These are phyloP conservation scores for Isoetes taiwanensis DNA, from an alignment of 75 land plant genomes.

Conservation along the genomic window DNA sequence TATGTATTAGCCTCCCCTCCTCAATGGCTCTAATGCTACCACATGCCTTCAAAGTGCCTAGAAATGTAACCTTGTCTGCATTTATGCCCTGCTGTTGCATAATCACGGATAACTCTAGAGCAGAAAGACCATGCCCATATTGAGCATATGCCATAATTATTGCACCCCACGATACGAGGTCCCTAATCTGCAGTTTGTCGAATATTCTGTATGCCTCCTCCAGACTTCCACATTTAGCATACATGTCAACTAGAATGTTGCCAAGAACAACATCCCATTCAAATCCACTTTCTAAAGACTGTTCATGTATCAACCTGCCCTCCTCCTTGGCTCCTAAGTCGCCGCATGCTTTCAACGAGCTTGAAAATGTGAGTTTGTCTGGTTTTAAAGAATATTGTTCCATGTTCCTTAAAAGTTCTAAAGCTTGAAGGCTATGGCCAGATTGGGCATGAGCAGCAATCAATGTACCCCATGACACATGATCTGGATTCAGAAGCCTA, in stretches of 20 bases:
- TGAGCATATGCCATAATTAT: constrained; percentile 9
- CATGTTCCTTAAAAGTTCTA: background rate
- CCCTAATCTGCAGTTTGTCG: constrained; percentile 13
- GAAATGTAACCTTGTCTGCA: background rate
- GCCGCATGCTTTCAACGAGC: constrained; percentile 20
- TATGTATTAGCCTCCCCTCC: background rate
- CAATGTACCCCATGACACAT: background rate
- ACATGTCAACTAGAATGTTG: constrained; percentile 17
- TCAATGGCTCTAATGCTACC: background rate
- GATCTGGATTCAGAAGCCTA: background rate
- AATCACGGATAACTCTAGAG: background rate
- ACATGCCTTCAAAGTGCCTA: constrained; percentile 9
- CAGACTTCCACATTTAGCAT: constrained; percentile 4
- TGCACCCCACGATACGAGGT: constrained; percentile 24
- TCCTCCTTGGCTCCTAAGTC: constrained; percentile 10
- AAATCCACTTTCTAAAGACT: constrained; percentile 20
- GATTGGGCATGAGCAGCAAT: background rate
- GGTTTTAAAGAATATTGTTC: background rate
- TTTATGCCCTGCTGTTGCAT: background rate
- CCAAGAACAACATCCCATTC: constrained; percentile 14
- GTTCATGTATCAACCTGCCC: constrained; percentile 29
- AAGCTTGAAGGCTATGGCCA: background rate
- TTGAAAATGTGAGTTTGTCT: constrained; percentile 5
- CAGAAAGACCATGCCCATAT: background rate
- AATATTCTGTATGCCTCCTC: constrained; percentile 12